Evolutionary conservation across 306 rosid genomes (phyloP).

Genomic region (Astragalus membranaceus): DNA sequence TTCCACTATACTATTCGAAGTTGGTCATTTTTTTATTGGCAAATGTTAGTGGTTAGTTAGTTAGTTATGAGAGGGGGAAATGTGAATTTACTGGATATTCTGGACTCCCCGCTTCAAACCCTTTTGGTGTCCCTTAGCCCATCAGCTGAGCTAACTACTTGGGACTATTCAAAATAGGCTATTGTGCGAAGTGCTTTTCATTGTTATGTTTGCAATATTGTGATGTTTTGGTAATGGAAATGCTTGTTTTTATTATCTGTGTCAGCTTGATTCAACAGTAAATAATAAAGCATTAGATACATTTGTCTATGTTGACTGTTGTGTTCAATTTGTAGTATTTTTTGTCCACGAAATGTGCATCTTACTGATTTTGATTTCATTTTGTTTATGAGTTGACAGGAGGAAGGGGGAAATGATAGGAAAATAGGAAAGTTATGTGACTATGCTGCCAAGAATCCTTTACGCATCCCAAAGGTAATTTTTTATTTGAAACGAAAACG

Average conservation of each 20-base stretch:
- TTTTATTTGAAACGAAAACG: not conserved
- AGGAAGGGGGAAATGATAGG: slow-evolving; percentile 84
- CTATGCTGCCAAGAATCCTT: slow-evolving; percentile 62
- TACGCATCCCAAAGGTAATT: slow-evolving; percentile 90
- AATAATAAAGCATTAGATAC: not conserved
- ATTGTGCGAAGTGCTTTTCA: not conserved
- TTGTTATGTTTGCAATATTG: not conserved
- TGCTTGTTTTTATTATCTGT: not conserved
- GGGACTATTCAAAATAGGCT: no score
- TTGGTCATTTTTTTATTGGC: not conserved
- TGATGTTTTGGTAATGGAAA: not conserved
- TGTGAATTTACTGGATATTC: no score
- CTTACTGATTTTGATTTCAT: not conserved
- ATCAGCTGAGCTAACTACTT: no score
- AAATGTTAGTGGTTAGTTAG: not conserved
- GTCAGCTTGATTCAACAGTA: not conserved
- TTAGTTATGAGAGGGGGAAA: no score
- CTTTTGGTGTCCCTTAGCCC: no score
- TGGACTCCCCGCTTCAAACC: no score
- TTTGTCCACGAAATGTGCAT: not conserved
- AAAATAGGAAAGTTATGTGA: slow-evolving; percentile 57
- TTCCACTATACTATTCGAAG: slow-evolving; percentile 3
- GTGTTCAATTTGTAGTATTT: not conserved
- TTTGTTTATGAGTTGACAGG: slow-evolving; percentile 43
- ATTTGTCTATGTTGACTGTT: not conserved